phyloP scores from a whole-genome alignment of 345 rosid species.

The Laguncularia racemosa region DNA sequence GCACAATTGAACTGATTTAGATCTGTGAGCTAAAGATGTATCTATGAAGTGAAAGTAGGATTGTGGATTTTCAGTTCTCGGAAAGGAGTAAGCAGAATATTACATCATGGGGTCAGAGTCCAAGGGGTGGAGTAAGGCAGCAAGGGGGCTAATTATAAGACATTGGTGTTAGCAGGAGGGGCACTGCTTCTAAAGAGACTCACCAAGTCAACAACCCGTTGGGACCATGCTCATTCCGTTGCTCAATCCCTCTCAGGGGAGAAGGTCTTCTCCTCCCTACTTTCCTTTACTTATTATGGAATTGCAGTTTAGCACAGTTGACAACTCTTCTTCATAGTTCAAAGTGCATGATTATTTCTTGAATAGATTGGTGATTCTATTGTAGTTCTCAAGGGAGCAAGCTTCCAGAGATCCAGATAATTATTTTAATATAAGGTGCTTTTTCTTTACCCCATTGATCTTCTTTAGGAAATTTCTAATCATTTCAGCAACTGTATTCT shows the following conservation, averaged over 20 bases:
- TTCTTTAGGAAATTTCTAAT: background rate
- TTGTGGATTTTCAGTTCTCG: no score
- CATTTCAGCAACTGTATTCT: background rate
- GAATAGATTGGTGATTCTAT: background rate
- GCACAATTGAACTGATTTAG: no score
- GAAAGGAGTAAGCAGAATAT: no score
- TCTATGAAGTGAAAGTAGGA: no score
- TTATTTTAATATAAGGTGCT: constrained; percentile 84
- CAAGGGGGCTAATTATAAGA: constrained; percentile 56
- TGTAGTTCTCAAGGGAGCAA: constrained; percentile 79
- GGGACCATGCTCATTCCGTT: constrained; percentile 82
- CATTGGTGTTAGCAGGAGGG: constrained; percentile 69
- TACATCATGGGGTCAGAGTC: constrained; percentile 34
- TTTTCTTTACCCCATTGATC: background rate
- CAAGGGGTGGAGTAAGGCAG: constrained; percentile 74
- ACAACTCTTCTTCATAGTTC: no score
- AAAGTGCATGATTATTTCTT: no score
- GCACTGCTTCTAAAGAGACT: constrained; percentile 74
- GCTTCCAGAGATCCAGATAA: constrained; percentile 83
- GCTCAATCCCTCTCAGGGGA: constrained; percentile 75
- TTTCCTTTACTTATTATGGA: background rate
- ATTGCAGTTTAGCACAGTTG: no score
- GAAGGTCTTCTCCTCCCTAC: constrained; percentile 30
- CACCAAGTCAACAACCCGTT: constrained; percentile 84
- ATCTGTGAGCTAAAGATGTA: no score